These are phyloP conservation scores for Marasmius fiardii DNA, from an alignment of 1,284 basidiomycete genomes.

Conservation along the genomic window DNA sequence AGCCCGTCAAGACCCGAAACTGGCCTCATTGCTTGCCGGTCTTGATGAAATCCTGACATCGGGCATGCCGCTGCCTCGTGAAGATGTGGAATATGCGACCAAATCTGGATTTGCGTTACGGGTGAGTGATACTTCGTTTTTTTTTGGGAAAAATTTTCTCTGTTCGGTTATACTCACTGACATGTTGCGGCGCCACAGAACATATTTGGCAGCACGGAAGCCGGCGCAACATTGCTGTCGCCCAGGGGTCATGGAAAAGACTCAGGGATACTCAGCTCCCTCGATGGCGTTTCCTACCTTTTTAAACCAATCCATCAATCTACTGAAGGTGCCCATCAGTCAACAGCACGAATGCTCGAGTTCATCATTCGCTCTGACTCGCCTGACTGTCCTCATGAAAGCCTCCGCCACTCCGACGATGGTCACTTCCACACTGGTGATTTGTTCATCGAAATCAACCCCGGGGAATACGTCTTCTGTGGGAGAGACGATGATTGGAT, in stretches of 20 bases:
- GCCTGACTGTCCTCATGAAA: slow-evolving; percentile 47
- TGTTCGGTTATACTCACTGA: background rate
- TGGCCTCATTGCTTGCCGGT: slow-evolving; percentile 51
- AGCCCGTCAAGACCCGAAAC: slow-evolving; percentile 56
- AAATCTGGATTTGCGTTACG: slow-evolving; percentile 52
- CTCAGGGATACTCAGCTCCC: slow-evolving; percentile 43
- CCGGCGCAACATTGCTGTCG: slow-evolving; percentile 57
- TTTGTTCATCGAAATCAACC: slow-evolving; percentile 47
- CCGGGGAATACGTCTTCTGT: slow-evolving; percentile 46
- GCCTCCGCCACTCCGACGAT: slow-evolving; percentile 40
- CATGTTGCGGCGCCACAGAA: slow-evolving; percentile 46
- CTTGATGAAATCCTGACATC: slow-evolving; percentile 60
- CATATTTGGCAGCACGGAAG: slow-evolving; percentile 70
- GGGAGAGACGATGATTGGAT: slow-evolving; percentile 64
- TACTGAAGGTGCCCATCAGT: slow-evolving; percentile 24
- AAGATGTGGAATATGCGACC: slow-evolving; percentile 65
- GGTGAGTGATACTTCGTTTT: slow-evolving; percentile 30
- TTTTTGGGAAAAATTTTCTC: background rate
- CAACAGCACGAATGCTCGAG: slow-evolving; percentile 40
- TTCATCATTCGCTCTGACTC: slow-evolving; percentile 48
- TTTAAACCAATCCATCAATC: slow-evolving; percentile 48
- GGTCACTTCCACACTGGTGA: slow-evolving; percentile 61
- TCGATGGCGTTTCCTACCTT: slow-evolving; percentile 56
- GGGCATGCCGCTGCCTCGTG: slow-evolving; percentile 55
- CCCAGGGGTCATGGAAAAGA: slow-evolving; percentile 40